phyloP scores from a whole-genome alignment of 164 flowering plant genomes.

The Aristolochia contorta region DNA sequence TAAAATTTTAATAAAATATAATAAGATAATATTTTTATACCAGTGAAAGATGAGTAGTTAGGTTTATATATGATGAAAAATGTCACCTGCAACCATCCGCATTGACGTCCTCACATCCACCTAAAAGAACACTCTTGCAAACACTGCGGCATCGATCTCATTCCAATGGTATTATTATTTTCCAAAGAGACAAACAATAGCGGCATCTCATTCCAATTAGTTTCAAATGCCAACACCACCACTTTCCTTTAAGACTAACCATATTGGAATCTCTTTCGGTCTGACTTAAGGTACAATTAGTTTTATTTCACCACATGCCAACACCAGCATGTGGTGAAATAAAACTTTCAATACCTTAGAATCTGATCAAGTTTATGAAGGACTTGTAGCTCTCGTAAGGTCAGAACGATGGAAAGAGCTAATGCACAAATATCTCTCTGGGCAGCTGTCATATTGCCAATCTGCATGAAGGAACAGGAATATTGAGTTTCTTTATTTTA shows the following conservation, averaged over 20 bases:
- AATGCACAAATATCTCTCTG: conserved; percentile 67
- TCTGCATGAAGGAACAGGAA: conserved; percentile 25
- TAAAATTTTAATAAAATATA: neutral
- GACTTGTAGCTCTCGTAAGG: conserved; percentile 76
- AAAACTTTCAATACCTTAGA: conserved; percentile 40
- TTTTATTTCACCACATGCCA: no score
- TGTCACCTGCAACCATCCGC: conserved; percentile 81
- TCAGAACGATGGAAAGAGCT: conserved; percentile 77
- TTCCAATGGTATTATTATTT: no score
- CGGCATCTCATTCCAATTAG: no score
- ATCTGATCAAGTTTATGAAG: conserved; percentile 92
- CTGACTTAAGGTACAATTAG: no score
- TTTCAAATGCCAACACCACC: no score
- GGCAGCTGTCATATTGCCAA: conserved; percentile 54
- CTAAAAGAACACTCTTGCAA: conserved; percentile 82
- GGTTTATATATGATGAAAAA: neutral
- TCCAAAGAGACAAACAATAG: no score
- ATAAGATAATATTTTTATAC: neutral
- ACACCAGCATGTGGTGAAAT: no score
- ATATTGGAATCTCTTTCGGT: no score
- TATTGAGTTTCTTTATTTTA: neutral
- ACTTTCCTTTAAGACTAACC: no score
- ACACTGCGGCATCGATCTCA: conserved; percentile 31
- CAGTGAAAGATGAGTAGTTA: conserved; percentile 5
- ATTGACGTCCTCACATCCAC: conserved; percentile 44